Evolutionary conservation across 139 green algal species (phyloP), one percentile per base, ranked within the genome.

Genomic region (Haematococcus lacustris): DNA sequence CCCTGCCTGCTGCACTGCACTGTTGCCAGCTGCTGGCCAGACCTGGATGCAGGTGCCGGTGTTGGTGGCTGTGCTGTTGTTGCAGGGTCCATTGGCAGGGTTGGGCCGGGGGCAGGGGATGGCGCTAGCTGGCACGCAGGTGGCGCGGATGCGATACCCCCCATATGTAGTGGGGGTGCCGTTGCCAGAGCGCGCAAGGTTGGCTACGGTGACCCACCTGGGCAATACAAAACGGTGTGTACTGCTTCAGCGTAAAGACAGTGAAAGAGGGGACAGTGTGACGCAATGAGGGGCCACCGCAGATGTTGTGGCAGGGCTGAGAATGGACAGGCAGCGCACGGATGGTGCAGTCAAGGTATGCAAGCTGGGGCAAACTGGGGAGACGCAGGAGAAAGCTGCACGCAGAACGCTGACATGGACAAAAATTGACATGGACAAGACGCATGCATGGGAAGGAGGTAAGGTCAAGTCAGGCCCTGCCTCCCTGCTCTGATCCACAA

Each of bases 201-300:
- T 72, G 23, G 47, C n/a, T 26, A 72, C 47, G 4, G 67, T 72
- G 30, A 72, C 32, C 4, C 47, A 61, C 67, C 67, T 72, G 67
- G 5, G 53, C 33, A 28, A 5, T 63, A 28, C 33, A 28, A 37
- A 28, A 37, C 26, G 32, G 17, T 63, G 53, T 63, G 53, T 63
- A 28, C 17, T 25, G 32, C 26, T 26, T 57, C 47, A 28, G 21
- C 13, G 21, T n/a, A 13, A 57, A 13, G 47, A 57, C 13, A 28
- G 47, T 21, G 21, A 28, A 13, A 13, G 21, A 28, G 47, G 47
- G 47, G 47, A 21, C 13, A 21, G 47, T n/a, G 47, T 21, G 47
- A 13, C 47, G 21, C 47, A 57, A 13, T n/a, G 13, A 57, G 13
- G 47, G 13, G 21, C 21, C 13, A 13, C 13, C 47, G 13, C 47